Percentiles rank a stretch among this genome's conserved stretches.
These are phyloP conservation scores for Polychaeton citri DNA, from an alignment of 2,329 filamentous ascomycete genomes.

Conservation along the genomic window DNA sequence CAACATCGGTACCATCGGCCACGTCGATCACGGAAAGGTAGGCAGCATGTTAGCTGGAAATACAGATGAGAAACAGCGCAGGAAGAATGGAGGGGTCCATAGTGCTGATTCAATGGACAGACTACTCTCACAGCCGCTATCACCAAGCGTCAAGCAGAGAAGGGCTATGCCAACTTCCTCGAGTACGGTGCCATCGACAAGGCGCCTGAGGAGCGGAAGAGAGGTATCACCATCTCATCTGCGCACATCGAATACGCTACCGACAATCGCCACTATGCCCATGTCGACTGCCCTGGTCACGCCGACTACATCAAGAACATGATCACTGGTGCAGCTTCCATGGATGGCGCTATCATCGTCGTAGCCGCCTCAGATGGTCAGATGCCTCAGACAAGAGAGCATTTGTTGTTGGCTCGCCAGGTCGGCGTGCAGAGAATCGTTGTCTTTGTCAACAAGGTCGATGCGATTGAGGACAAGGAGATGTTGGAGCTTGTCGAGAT, in stretches of 20 bases:
- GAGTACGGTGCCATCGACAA: constrained; percentile 98
- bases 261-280: constrained; percentile 88
- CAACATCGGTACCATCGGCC: constrained; percentile 97
- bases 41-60: constrained; percentile 5
- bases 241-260: constrained; percentile 98
- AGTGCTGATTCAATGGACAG: constrained; percentile 32
- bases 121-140: constrained; percentile 97
- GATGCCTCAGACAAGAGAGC: constrained; percentile 99
- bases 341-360: constrained; percentile 98
- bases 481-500: constrained; percentile 99
- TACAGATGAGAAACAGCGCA: too few species aligned
- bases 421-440: constrained; percentile 97
- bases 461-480: constrained; percentile 92
- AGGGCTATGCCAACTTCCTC: constrained; percentile 86
- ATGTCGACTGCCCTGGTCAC: constrained; percentile 99
- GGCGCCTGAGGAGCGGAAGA: constrained; percentile 97
- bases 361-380: constrained; percentile 97
- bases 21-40: constrained; percentile 99
- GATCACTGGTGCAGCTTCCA: constrained; percentile 98
- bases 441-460: constrained; percentile 99
- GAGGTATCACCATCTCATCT: constrained; percentile 98
- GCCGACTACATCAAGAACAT: constrained; percentile 99
- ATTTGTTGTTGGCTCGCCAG: constrained; percentile 92
- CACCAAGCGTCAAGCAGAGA: constrained; percentile 93
- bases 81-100: too few species aligned